phyloP scores from a whole-genome alignment of 257 asterid species.

The Anisodus acutangulus region DNA sequence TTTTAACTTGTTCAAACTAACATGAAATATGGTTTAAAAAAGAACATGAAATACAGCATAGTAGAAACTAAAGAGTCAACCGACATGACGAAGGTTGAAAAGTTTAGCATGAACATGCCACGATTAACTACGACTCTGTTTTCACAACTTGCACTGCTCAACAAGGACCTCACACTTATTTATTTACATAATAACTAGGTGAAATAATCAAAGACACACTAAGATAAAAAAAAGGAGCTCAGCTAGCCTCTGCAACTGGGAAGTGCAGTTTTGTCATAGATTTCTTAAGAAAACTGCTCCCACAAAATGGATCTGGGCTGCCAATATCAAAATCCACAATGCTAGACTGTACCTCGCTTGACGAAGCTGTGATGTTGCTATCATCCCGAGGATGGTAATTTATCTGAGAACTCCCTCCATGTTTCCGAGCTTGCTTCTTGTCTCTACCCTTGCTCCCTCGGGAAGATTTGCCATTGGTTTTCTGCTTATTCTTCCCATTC shows the following conservation, averaged over 20 bases:
- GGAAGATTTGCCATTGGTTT: conserved; percentile 65
- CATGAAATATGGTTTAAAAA: background rate
- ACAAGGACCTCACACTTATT: conserved; percentile 35
- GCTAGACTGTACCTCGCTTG: conserved; percentile 30
- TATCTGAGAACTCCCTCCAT: conserved; percentile 46
- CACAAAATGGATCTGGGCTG: conserved; percentile 45
- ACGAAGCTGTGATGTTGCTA: conserved; percentile 28
- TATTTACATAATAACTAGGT: conserved; percentile 35
- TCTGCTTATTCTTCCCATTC: conserved; percentile 75
- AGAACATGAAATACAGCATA: background rate
- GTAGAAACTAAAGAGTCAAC: background rate
- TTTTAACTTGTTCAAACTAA: background rate
- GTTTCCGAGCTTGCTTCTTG: conserved; percentile 68
- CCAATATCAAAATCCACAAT: conserved; percentile 39
- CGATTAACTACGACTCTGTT: background rate
- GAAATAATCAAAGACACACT: background rate
- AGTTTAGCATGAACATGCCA: background rate
- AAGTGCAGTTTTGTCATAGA: conserved; percentile 46
- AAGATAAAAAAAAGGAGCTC: conserved; percentile 1
- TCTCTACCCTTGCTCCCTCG: conserved; percentile 72
- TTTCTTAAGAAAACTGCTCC: conserved; percentile 45
- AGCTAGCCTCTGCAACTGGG: conserved; percentile 50
- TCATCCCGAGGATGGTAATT: conserved; percentile 50
- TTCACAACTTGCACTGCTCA: conserved; percentile 19
- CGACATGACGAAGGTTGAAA: background rate